These are phyloP conservation scores for Jackrogersella minutella DNA, from an alignment of 495 filamentous ascomycete genomes.

Conservation along the genomic window DNA sequence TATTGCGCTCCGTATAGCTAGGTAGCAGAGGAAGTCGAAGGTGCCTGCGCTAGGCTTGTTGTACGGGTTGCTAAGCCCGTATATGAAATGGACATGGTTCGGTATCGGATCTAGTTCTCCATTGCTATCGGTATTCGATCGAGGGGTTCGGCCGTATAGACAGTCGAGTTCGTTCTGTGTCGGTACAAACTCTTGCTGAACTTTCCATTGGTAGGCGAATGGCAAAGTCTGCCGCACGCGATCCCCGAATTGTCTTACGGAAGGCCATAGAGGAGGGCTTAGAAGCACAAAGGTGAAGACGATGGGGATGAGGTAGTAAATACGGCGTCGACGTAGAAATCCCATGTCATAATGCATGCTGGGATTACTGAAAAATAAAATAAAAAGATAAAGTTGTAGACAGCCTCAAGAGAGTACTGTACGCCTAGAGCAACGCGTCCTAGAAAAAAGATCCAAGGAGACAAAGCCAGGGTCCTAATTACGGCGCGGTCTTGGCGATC, in stretches of 20 bases:
- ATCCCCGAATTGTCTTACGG: constrained; percentile 46
- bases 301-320: constrained; percentile 33
- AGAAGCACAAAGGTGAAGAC: constrained; percentile 39
- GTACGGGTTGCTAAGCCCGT: constrained; percentile 52
- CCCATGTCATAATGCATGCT: constrained; percentile 37
- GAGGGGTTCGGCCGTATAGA: constrained; percentile 44
- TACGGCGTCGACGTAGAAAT: constrained; percentile 33
- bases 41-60: constrained; percentile 46
- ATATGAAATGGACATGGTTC: constrained; percentile 59
- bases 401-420: neutral
- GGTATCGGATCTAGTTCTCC: constrained; percentile 50
- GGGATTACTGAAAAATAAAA: constrained; percentile 1
- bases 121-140: constrained; percentile 18
- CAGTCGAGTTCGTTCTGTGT: constrained; percentile 50
- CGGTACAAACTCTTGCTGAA: constrained; percentile 50
- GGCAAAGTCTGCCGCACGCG: constrained; percentile 51
- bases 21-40: constrained; percentile 57
- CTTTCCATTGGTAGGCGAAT: constrained; percentile 51
- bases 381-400: constrained; percentile 1
- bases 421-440: neutral
- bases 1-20: constrained; percentile 54
- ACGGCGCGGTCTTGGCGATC: constrained; percentile 20
- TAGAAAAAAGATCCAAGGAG: constrained; percentile 2
- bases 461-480: constrained; percentile 11
- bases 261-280: constrained; percentile 40